Conservation (phyloP, 2,329 filamentous ascomycete genomes). For the Trichoderma cornu-damae region DNA sequence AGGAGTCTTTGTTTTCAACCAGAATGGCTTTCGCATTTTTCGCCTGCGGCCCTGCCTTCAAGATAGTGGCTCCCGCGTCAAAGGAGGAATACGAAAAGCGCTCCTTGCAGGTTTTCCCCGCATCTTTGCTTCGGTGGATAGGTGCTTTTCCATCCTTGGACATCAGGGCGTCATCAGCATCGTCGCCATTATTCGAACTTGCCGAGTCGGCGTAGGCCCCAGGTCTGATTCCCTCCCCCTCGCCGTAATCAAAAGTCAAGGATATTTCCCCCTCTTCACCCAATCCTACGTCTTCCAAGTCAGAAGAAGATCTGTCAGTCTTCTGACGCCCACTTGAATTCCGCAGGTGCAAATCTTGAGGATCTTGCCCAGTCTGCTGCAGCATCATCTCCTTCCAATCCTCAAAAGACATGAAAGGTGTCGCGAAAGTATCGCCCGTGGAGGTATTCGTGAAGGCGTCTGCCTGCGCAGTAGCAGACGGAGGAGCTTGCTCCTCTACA, state of each 20-base stretch:
- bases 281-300: slow-evolving; percentile 68
- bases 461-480: background rate
- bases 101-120: slow-evolving; percentile 95
- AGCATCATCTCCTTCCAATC: slow-evolving; percentile 97
- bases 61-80: slow-evolving; percentile 86
- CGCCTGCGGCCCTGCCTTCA: slow-evolving; percentile 81
- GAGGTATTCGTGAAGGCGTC: slow-evolving; percentile 12
- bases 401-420: slow-evolving; percentile 86
- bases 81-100: slow-evolving; percentile 97
- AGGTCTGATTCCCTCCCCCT: slow-evolving; percentile 20
- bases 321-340: slow-evolving; percentile 47
- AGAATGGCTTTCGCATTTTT: slow-evolving; percentile 86
- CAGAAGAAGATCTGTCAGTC: slow-evolving; percentile 46
- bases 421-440: slow-evolving; percentile 18
- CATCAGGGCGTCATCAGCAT: slow-evolving; percentile 38
- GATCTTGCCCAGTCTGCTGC: slow-evolving; percentile 71
- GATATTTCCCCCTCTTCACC: slow-evolving; percentile 85
- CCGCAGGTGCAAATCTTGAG: slow-evolving; percentile 61
- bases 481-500: background rate
- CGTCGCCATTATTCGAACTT: slow-evolving; percentile 15
- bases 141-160: slow-evolving; percentile 48
- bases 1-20: slow-evolving; percentile 96
- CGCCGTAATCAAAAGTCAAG: slow-evolving; percentile 44
- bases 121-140: slow-evolving; percentile 74
- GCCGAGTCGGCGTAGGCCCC: background rate